Evolutionary conservation across 2,329 filamentous ascomycete species (phyloP).

Genomic region (Beauveria sp.): DNA sequence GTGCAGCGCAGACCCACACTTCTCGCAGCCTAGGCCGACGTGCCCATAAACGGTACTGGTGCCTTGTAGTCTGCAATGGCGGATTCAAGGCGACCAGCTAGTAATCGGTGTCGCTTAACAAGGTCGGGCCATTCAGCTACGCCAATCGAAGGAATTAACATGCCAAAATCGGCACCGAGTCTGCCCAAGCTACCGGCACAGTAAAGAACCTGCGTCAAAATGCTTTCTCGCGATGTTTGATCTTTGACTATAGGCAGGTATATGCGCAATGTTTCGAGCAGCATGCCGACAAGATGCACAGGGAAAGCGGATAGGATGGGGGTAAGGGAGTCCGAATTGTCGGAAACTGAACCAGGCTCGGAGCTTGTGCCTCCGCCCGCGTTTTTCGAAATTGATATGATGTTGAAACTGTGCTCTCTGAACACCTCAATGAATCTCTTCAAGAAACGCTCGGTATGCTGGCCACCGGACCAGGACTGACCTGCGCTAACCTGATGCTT

Average conservation of each 20-base stretch:
- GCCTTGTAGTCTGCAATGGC: conserved; percentile 49
- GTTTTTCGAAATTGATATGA: conserved; percentile 88
- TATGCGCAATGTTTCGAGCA: conserved; percentile 64
- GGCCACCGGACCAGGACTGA: conserved; percentile 58
- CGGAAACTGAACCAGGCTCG: conserved; percentile 6
- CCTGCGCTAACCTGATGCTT: conserved; percentile 36
- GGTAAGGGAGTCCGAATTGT: conserved; percentile 53
- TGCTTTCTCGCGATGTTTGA: conserved; percentile 71
- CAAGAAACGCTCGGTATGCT: conserved; percentile 88
- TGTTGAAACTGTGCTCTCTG: conserved; percentile 92
- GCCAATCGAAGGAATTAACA: conserved; percentile 61
- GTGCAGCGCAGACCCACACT: neutral
- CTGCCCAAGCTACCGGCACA: conserved; percentile 86
- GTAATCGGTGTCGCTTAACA: conserved; percentile 76
- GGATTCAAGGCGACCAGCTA: conserved; percentile 71
- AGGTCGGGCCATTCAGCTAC: conserved; percentile 77
- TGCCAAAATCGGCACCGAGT: conserved; percentile 85
- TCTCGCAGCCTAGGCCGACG: conserved; percentile 4
- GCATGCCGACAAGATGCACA: conserved; percentile 70
- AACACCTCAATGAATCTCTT: conserved; percentile 97
- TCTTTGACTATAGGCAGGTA: conserved; percentile 82
- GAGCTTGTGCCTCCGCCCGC: conserved; percentile 45
- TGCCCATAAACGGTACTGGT: neutral
- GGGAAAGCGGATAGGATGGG: conserved; percentile 78
- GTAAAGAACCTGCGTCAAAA: conserved; percentile 88